Conservation (phyloP, 169 alveolate species). For the Plasmodium gonderi region DNA sequence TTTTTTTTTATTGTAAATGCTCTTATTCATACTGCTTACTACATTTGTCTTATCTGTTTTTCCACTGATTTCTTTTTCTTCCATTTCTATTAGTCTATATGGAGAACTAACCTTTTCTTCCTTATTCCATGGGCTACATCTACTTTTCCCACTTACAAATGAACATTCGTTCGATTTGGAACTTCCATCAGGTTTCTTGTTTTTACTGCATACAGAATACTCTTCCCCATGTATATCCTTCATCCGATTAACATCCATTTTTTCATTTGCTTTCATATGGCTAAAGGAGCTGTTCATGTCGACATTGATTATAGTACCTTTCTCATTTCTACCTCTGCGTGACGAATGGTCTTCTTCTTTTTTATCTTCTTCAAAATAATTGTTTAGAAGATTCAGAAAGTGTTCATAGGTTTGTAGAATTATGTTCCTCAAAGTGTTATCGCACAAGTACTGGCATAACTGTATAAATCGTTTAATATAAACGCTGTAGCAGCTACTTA, state of each 20-base stretch:
- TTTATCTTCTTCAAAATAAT: slow-evolving; percentile 9
- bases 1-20: background rate
- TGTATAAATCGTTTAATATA: slow-evolving; percentile 41
- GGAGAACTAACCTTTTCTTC: background rate
- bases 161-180: background rate
- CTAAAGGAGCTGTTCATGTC: background rate
- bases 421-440: slow-evolving; percentile 12
- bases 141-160: background rate
- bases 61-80: background rate
- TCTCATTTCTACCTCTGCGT: background rate
- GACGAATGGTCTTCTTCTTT: background rate
- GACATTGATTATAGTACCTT: background rate
- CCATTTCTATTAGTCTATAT: background rate
- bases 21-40: background rate
- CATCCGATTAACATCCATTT: background rate
- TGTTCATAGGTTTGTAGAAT: slow-evolving; percentile 28
- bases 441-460: slow-evolving; percentile 44
- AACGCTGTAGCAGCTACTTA: slow-evolving; percentile 29
- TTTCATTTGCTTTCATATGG: background rate
- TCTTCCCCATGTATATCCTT: background rate
- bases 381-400: background rate
- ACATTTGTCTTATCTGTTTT: background rate
- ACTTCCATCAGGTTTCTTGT: background rate
- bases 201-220: background rate
- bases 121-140: background rate